Evolutionary conservation across 2,329 filamentous ascomycete species (phyloP).

Genomic region (Metarhizium guizhouense): DNA sequence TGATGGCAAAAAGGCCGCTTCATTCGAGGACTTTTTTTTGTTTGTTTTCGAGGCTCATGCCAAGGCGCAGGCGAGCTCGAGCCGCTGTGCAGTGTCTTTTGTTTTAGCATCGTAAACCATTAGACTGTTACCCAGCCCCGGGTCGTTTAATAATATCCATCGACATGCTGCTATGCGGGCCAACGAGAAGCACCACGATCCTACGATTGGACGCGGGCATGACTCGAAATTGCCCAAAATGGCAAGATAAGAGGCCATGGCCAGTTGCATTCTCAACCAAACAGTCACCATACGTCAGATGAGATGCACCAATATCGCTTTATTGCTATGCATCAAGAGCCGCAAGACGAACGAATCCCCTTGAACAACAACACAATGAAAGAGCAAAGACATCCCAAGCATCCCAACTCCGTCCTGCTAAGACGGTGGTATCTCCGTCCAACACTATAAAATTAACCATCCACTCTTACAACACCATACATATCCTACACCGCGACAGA

Average conservation of each 20-base stretch:
- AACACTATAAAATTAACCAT: not conserved
- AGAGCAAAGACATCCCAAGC: not conserved
- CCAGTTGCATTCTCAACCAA: not conserved
- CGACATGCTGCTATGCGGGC: no score
- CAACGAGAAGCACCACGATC: no score
- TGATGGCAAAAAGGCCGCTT: not conserved
- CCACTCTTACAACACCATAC: not conserved
- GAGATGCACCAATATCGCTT: not conserved
- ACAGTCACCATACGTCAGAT: not conserved
- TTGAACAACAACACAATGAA: not conserved
- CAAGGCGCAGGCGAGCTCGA: not conserved
- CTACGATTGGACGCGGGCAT: no score
- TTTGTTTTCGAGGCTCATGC: not conserved
- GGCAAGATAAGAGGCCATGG: not conserved
- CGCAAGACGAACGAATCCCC: not conserved
- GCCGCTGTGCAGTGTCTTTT: not conserved
- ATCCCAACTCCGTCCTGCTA: not conserved
- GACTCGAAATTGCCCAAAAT: not conserved
- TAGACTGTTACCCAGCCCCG: no score
- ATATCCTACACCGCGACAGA: not conserved
- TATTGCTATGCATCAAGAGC: not conserved
- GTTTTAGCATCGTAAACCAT: not conserved
- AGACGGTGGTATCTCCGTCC: not conserved
- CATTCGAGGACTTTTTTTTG: no score
- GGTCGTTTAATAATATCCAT: no score